Conservation (phyloP, 1,284 basidiomycete genomes). For the Sanghuangporus weigelae region DNA sequence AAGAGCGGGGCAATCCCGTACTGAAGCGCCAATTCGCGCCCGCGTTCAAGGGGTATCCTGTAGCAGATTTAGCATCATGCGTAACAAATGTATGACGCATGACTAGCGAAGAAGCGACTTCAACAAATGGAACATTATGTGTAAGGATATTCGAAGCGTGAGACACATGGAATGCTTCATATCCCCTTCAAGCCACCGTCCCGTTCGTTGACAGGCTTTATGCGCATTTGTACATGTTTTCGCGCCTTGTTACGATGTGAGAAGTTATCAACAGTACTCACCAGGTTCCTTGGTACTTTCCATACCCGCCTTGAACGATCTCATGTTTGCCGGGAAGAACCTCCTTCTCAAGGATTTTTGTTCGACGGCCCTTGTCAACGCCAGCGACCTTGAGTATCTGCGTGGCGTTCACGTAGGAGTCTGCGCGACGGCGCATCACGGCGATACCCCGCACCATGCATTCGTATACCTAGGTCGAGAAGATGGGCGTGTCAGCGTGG, state of each 20-base stretch:
- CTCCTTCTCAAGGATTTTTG: slow-evolving; percentile 98
- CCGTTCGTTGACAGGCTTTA: neutral
- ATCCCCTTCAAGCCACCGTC: neutral
- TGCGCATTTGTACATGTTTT: neutral
- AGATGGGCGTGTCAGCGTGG: neutral
- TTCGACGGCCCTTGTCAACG: slow-evolving; percentile 93
- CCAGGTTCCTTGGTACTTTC: slow-evolving; percentile 99
- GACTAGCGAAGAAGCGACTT: neutral
- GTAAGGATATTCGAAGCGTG: neutral
- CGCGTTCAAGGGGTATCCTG: slow-evolving; percentile 91
- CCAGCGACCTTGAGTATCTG: slow-evolving; percentile 99
- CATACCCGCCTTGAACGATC: slow-evolving; percentile 98
- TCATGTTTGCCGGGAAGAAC: slow-evolving; percentile 95
- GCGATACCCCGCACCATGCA: slow-evolving; percentile 98
- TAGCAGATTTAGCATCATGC: neutral
- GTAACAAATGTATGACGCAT: neutral
- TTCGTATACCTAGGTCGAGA: slow-evolving; percentile 72
- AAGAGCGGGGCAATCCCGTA: slow-evolving; percentile 85
- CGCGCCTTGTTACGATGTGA: neutral
- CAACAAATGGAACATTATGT: neutral
- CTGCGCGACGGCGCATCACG: slow-evolving; percentile 93
- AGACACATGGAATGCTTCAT: neutral
- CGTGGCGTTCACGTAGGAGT: slow-evolving; percentile 96
- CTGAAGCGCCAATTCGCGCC: slow-evolving; percentile 84
- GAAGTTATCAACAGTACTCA: slow-evolving; percentile 31